Percentiles rank a stretch among this genome's conserved stretches.
Evolutionary conservation across 768 basidiomycete species (phyloP).

Genomic region (Naganishia vishniacii): DNA sequence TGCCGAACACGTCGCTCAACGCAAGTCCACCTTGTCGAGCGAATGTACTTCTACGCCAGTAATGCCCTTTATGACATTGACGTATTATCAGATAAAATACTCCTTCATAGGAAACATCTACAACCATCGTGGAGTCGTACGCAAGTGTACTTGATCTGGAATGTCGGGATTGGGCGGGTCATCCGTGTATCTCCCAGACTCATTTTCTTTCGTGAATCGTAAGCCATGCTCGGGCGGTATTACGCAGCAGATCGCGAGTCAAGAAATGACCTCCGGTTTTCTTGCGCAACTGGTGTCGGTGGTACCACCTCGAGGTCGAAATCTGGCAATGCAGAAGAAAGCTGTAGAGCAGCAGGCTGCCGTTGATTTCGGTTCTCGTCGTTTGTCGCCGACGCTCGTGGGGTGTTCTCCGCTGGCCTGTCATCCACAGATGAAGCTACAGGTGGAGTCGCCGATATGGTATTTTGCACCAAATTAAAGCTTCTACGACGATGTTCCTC

Average conservation of each 20-base stretch:
- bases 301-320: slow-evolving; percentile 22
- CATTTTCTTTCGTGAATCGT: too few species aligned
- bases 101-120: too few species aligned
- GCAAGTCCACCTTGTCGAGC: too few species aligned
- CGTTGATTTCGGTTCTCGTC: not conserved
- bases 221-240: not conserved
- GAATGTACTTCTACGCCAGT: too few species aligned
- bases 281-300: slow-evolving; percentile 15
- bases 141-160: too few species aligned
- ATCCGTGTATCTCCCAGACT: too few species aligned
- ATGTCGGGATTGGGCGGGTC: too few species aligned
- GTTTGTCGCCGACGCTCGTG: not conserved
- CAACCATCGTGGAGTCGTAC: too few species aligned
- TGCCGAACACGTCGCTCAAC: too few species aligned
- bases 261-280: slow-evolving; percentile 6
- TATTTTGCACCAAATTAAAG: not conserved
- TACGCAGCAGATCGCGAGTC: not conserved
- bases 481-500: slow-evolving; percentile 2
- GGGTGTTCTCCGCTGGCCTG: not conserved
- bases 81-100: too few species aligned
- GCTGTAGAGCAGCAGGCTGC: not conserved
- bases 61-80: too few species aligned
- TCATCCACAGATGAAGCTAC: not conserved
- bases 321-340: not conserved
- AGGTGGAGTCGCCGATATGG: not conserved